These are phyloP conservation scores for Cladosporium phlei DNA, from an alignment of 2,329 filamentous ascomycete species.

Conservation along the genomic window DNA sequence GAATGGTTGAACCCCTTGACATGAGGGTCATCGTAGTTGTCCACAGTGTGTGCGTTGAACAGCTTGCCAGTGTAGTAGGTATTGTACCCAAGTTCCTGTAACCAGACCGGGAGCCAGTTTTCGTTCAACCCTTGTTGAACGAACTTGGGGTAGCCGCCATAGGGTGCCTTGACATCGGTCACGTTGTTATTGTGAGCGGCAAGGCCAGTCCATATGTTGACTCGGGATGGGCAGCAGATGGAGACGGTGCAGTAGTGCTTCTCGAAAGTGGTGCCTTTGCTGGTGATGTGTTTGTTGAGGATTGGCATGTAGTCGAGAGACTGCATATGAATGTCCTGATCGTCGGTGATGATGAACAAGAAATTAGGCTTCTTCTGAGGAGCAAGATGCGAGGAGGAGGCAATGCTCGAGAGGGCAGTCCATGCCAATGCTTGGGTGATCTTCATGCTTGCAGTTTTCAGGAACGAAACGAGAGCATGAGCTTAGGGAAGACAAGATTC, in stretches of 20 bases:
- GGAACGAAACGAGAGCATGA: no score
- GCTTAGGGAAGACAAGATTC: no score
- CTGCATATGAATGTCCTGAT: constrained; percentile 60
- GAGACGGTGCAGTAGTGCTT: constrained; percentile 64
- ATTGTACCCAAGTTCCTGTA: constrained; percentile 64
- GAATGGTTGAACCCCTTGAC: constrained; percentile 57
- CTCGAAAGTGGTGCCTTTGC: constrained; percentile 43
- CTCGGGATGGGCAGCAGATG: constrained; percentile 63
- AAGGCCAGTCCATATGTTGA: constrained; percentile 61
- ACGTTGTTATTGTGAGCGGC: constrained; percentile 68
- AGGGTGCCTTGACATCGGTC: constrained; percentile 53
- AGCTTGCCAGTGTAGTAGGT: constrained; percentile 72
- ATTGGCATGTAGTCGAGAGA: constrained; percentile 59
- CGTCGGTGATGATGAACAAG: constrained; percentile 64
- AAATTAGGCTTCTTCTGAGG: constrained; percentile 49
- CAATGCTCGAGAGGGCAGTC: not conserved
- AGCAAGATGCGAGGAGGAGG: not conserved
- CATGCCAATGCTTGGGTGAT: not conserved
- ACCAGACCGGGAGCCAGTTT: constrained; percentile 65
- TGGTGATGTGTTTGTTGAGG: constrained; percentile 29
- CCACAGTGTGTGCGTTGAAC: constrained; percentile 59
- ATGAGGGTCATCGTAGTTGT: constrained; percentile 57
- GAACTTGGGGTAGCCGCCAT: constrained; percentile 63
- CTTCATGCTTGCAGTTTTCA: constrained; percentile 7
- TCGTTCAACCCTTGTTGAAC: constrained; percentile 60